Evolutionary conservation across 2,329 filamentous ascomycete species (phyloP).

Genomic region (Trichoderma sp.): DNA sequence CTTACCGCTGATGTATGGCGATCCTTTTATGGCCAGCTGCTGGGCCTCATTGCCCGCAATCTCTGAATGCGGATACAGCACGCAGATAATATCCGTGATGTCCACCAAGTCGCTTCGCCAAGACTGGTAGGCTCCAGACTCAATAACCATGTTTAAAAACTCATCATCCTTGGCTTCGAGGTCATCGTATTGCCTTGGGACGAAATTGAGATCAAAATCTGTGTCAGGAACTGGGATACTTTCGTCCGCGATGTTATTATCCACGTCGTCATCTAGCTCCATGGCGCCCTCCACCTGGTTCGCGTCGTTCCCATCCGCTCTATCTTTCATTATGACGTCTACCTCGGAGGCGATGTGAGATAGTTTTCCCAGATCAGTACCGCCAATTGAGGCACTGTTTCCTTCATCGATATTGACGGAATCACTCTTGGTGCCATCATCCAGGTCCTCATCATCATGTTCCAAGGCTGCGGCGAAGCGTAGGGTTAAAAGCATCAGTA

Average conservation of each 20-base stretch:
- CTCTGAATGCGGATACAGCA: too few species aligned
- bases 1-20: too few species aligned
- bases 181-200: not conserved
- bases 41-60: too few species aligned
- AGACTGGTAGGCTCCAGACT: conserved; percentile 1
- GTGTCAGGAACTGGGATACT: not conserved
- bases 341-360: not conserved
- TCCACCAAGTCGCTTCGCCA: not conserved
- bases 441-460: not conserved
- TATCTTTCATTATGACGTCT: not conserved
- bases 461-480: conserved; percentile 12
- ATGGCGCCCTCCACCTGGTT: not conserved
- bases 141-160: not conserved
- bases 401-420: conserved; percentile 5
- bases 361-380: not conserved
- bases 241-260: not conserved
- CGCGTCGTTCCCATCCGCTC: not conserved
- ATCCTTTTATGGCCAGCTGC: too few species aligned
- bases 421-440: conserved; percentile 8
- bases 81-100: too few species aligned
- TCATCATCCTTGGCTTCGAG: not conserved
- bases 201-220: not conserved
- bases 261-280: not conserved
- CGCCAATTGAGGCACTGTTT: not conserved
- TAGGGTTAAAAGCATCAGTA: conserved; percentile 18